Conservation (phyloP, 169 alveolate species). For the Plasmodium vivax region DNA sequence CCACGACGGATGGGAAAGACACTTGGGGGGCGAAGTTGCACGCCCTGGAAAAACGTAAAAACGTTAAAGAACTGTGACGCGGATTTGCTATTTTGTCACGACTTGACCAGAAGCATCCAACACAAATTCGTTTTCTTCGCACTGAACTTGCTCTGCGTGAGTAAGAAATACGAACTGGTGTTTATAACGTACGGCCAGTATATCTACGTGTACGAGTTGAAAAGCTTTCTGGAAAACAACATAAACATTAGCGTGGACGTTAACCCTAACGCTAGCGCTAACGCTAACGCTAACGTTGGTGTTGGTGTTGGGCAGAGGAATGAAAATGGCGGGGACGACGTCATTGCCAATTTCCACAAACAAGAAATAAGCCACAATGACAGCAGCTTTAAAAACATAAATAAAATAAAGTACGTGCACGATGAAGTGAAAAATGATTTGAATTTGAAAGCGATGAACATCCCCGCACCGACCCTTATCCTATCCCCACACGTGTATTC, state of each 20-base stretch:
- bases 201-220: slow-evolving; percentile 56
- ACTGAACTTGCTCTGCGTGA: slow-evolving; percentile 47
- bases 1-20: background rate
- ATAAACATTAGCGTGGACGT: background rate
- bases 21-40: background rate
- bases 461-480: slow-evolving; percentile 33
- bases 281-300: background rate
- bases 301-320: background rate
- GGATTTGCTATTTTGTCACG: slow-evolving; percentile 22
- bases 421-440: slow-evolving; percentile 55
- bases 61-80: slow-evolving; percentile 20
- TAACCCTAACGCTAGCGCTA: background rate
- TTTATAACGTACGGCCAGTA: slow-evolving; percentile 44
- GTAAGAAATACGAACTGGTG: slow-evolving; percentile 64
- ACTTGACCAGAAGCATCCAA: slow-evolving; percentile 18
- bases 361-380: slow-evolving; percentile 37
- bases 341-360: slow-evolving; percentile 2
- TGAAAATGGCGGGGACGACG: background rate
- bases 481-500: slow-evolving; percentile 44
- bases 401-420: slow-evolving; percentile 29
- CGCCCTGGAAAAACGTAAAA: slow-evolving; percentile 66
- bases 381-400: slow-evolving; percentile 37
- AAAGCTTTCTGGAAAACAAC: slow-evolving; percentile 22
- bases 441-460: slow-evolving; percentile 8
- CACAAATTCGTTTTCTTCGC: slow-evolving; percentile 68